Base-by-base conservation (phyloP, 1,139 yeast species). In the Dujonia santamariae region DNA sequence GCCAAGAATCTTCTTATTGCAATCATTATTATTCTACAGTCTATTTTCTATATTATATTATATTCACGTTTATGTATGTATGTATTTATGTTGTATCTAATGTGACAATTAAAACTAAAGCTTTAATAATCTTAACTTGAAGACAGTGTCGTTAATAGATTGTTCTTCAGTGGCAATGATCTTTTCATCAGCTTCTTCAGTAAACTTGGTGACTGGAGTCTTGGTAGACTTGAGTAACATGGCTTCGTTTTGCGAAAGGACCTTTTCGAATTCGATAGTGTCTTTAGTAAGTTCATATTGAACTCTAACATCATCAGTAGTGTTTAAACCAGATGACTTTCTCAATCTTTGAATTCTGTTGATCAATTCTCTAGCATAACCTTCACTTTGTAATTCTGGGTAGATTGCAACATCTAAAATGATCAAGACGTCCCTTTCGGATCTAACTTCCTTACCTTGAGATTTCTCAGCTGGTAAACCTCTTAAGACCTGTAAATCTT, bases 281-380 rank as follows among this genome's bases (percentile, higher is more conserved):
- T 90, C 96, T 48, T 78, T 76, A 41, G 70, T 55, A 45, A 90
- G 59, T 43, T 77, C 66, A 63, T 86, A 86, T 63, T 90, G 88
- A 44, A 94, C 96, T 47, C 77, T 67, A 35, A 94, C 94, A 50
- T 94, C 98, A 56, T 94, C 98, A 29, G 97, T 90, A 41, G 95
- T 90, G 53, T 85, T 86, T 54, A 94, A 73, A 27, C 96, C 96
- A 44, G 87, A 90, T 75, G 90, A 88, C 81, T 94, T 94, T 67
- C 99, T 85, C 59, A 90, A 78, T 63, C 96, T 85, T 73, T 94
- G 99, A 48, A 94, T 88, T 66, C 98, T 88, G 75, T 94, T 94
- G 54, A 92, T 77, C 56, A 94, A 75, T 62, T 94, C 98, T 69
- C 99, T 86, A 6, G 96, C 96, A 51, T 85, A 73, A 59, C 97